These are phyloP conservation scores for Naganishia friedmannii DNA, from an alignment of 768 basidiomycete genomes.

Conservation along the genomic window DNA sequence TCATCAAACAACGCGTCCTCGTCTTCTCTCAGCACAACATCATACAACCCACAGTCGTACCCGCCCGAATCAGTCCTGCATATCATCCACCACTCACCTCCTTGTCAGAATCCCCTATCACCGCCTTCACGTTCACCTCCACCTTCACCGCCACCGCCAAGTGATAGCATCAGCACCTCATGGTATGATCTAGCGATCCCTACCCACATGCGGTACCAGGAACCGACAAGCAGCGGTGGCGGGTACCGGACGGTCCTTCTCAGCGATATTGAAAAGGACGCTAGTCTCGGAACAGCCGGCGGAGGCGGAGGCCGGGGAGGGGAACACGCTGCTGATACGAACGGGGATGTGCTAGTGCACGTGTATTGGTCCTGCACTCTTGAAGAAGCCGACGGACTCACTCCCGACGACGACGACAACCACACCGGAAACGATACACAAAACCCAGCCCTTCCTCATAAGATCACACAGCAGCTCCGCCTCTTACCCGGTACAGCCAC, in stretches of 20 bases:
- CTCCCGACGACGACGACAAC: too few relatives aligned
- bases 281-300: too few relatives aligned
- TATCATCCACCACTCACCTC: too few relatives aligned
- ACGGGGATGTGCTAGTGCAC: not conserved
- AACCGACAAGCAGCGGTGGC: not conserved
- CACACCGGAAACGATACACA: too few relatives aligned
- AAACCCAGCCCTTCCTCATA: not conserved
- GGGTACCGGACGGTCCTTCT: not conserved
- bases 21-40: not conserved
- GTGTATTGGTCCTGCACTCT: conserved; percentile 2
- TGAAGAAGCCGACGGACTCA: too few relatives aligned
- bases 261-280: not conserved
- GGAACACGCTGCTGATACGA: not conserved
- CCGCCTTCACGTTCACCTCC: too few relatives aligned
- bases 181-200: conserved; percentile 11
- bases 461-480: not conserved
- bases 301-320: not conserved
- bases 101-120: too few relatives aligned
- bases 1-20: not conserved
- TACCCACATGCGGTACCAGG: conserved; percentile 23
- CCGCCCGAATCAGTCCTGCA: conserved; percentile 7
- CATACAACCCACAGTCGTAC: not conserved
- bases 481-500: too few relatives aligned
- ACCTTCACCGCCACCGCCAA: too few relatives aligned
- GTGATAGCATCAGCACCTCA: too few relatives aligned